Percentiles rank a stretch among this genome's conserved stretches.
Evolutionary conservation across 1,139 yeast species (phyloP).

Genomic region (Pichia sp.): DNA sequence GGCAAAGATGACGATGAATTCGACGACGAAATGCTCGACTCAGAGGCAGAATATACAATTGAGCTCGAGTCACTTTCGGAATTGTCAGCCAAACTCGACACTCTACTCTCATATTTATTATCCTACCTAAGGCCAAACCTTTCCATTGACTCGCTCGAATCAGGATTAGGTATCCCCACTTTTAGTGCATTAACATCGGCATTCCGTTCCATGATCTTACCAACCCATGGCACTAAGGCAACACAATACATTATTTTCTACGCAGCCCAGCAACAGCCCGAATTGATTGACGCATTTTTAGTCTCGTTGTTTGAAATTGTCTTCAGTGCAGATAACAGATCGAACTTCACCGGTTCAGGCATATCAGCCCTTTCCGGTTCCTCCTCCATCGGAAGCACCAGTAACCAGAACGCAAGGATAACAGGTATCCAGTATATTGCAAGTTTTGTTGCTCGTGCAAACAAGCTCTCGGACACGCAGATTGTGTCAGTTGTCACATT

Average conservation of each 20-base stretch:
- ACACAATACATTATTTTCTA: conserved; percentile 83
- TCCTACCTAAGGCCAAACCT: conserved; percentile 46
- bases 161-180: conserved; percentile 66
- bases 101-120: conserved; percentile 55
- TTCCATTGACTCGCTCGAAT: conserved; percentile 46
- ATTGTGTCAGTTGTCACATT: conserved; percentile 74
- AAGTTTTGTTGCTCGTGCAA: conserved; percentile 87
- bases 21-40: conserved; percentile 22
- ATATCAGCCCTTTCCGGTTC: neutral
- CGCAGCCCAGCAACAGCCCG: conserved; percentile 76
- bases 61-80: conserved; percentile 55
- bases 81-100: conserved; percentile 65
- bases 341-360: neutral
- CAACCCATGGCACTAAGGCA: conserved; percentile 89
- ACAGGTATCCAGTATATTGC: conserved; percentile 91
- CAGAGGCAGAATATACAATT: conserved; percentile 32
- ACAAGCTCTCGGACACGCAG: conserved; percentile 64
- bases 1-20: conserved; percentile 36
- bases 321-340: conserved; percentile 36
- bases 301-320: conserved; percentile 82
- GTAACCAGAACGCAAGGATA: conserved; percentile 54
- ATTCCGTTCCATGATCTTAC: conserved; percentile 77
- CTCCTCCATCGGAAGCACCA: conserved; percentile 3
- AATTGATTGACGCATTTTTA: conserved; percentile 78
- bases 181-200: conserved; percentile 72